These are phyloP conservation scores for Pseudozyma tsukubaensis DNA, from an alignment of 1,284 basidiomycete species.

Conservation along the genomic window DNA sequence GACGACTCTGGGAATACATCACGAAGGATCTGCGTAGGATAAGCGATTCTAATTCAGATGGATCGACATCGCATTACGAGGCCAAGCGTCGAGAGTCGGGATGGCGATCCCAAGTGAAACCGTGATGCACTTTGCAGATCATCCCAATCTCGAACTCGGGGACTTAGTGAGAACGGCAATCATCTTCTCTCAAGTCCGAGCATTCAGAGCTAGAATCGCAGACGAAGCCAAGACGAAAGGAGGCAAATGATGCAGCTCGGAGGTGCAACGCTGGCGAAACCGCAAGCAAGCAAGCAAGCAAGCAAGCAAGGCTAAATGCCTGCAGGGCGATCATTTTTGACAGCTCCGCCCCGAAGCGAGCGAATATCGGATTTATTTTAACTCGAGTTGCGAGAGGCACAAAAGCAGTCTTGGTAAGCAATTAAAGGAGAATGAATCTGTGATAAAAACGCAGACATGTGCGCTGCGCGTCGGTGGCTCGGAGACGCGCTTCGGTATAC, in stretches of 20 bases:
- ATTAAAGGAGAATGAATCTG: slow-evolving; percentile 6
- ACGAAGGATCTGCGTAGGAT: background rate
- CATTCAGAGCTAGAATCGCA: background rate
- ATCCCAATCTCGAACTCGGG: background rate
- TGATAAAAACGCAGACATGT: slow-evolving; percentile 9
- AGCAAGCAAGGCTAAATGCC: slow-evolving; percentile 2
- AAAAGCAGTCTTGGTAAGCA: background rate
- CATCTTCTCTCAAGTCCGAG: background rate
- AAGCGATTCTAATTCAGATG: slow-evolving; percentile 3
- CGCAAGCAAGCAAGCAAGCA: background rate
- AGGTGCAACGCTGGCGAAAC: background rate
- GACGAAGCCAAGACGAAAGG: background rate
- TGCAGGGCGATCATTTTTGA: slow-evolving; percentile 24
- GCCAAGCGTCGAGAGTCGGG: slow-evolving; percentile 5
- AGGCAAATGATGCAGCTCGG: slow-evolving; percentile 25
- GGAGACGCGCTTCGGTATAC: slow-evolving; percentile 33
- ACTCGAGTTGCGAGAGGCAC: background rate
- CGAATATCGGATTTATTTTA: background rate
- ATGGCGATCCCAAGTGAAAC: slow-evolving; percentile 7
- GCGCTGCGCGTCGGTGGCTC: slow-evolving; percentile 45
- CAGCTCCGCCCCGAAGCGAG: slow-evolving; percentile 22
- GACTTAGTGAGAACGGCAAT: slow-evolving; percentile 1
- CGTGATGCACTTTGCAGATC: slow-evolving; percentile 29
- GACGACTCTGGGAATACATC: background rate
- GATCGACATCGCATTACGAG: slow-evolving; percentile 9